These are phyloP conservation scores for Mycosphaerelloides madeirae DNA, from an alignment of 2,329 filamentous ascomycete species.

Conservation along the genomic window DNA sequence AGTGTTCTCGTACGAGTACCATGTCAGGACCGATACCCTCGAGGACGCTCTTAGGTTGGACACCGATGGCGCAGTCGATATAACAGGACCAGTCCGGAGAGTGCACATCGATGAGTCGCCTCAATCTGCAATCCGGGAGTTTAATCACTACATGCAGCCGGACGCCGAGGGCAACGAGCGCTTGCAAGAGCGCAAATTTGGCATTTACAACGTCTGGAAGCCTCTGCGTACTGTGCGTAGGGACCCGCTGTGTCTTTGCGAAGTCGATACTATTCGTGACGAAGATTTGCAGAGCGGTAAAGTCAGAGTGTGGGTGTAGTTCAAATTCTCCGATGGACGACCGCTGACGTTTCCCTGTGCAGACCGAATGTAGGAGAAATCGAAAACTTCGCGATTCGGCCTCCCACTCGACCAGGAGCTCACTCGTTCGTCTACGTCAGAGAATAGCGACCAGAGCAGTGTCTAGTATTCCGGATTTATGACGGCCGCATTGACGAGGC, in stretches of 20 bases:
- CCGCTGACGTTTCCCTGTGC: background rate
- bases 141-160: slow-evolving; percentile 7
- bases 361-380: slow-evolving; percentile 16
- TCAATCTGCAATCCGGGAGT: slow-evolving; percentile 10
- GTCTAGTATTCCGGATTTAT: slow-evolving; percentile 14
- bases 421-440: slow-evolving; percentile 19
- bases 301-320: background rate
- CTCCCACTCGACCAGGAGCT: slow-evolving; percentile 2
- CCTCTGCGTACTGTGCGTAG: slow-evolving; percentile 11
- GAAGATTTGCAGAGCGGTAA: slow-evolving; percentile 13
- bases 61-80: slow-evolving; percentile 13
- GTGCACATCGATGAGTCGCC: slow-evolving; percentile 19
- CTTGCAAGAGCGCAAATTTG: slow-evolving; percentile 10
- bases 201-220: slow-evolving; percentile 18
- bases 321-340: background rate
- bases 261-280: slow-evolving; percentile 9
- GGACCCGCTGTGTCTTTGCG: slow-evolving; percentile 16
- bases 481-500: slow-evolving; percentile 13
- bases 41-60: slow-evolving; percentile 12
- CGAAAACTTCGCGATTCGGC: slow-evolving; percentile 14
- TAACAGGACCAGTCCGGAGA: slow-evolving; percentile 14
- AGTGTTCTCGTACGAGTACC: slow-evolving; percentile 14
- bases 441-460: slow-evolving; percentile 15
- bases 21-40: slow-evolving; percentile 12
- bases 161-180: slow-evolving; percentile 7